phyloP scores from a whole-genome alignment of 2,329 filamentous ascomycete species.

The Aspergillus fischeri region DNA sequence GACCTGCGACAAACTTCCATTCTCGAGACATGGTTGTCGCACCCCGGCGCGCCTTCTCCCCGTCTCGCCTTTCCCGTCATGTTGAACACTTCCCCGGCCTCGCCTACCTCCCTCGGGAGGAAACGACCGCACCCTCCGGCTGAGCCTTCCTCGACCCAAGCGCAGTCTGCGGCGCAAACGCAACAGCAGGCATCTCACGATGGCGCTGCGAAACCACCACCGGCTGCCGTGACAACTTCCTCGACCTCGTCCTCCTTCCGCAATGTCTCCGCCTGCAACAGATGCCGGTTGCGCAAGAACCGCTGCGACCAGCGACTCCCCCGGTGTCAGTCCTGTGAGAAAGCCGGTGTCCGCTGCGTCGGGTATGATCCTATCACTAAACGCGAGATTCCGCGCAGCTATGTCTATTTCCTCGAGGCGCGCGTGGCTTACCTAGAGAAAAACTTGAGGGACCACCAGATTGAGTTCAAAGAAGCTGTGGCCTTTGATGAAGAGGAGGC shows the following conservation, averaged over 20 bases:
- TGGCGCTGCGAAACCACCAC: conserved; percentile 12
- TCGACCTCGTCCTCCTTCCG: conserved; percentile 56
- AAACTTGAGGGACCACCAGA: conserved; percentile 63
- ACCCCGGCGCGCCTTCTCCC: conserved; percentile 19
- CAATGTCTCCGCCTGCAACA: conserved; percentile 91
- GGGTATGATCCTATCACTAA: conserved; percentile 97
- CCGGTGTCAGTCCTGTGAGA: conserved; percentile 86
- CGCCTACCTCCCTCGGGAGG: conserved; percentile 31
- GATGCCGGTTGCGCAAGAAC: conserved; percentile 88
- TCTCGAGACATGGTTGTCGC: conserved; percentile 29
- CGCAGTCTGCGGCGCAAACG: conserved; percentile 16
- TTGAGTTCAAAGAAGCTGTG: conserved; percentile 67
- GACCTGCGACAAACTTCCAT: conserved; percentile 16
- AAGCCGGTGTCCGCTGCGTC: conserved; percentile 85
- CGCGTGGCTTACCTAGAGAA: conserved; percentile 78
- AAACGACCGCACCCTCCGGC: conserved; percentile 34
- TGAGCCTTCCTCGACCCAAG: conserved; percentile 21
- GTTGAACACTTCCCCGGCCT: conserved; percentile 31
- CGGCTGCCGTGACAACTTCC: conserved; percentile 20
- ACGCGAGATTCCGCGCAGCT: conserved; percentile 85
- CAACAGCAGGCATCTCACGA: conserved; percentile 17
- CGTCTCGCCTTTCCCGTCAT: conserved; percentile 24
- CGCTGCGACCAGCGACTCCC: conserved; percentile 90
- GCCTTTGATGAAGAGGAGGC: conserved; percentile 57
- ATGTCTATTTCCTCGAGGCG: conserved; percentile 92